Percentiles rank a stretch among this genome's conserved stretches.
These are phyloP conservation scores for Spathaspora sp. DNA, from an alignment of 805 yeast species.

Conservation along the genomic window DNA sequence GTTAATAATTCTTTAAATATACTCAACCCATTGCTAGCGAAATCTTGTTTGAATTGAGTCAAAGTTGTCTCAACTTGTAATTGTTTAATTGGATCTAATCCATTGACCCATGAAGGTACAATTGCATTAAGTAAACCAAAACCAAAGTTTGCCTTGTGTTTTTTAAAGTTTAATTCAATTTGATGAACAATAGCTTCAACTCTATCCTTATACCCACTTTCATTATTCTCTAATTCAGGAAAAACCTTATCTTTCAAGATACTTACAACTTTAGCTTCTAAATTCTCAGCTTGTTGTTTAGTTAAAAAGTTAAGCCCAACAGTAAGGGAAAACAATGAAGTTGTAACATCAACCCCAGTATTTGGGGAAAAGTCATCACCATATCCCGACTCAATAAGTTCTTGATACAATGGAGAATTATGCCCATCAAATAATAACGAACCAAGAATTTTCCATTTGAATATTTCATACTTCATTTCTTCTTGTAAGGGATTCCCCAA, in stretches of 20 bases:
- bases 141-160: slow-evolving; percentile 89
- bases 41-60: slow-evolving; percentile 58
- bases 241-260: slow-evolving; percentile 43
- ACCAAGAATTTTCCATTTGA: slow-evolving; percentile 67
- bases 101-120: slow-evolving; percentile 84
- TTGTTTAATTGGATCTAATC: slow-evolving; percentile 67
- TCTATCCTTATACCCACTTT: slow-evolving; percentile 31
- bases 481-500: slow-evolving; percentile 68
- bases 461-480: slow-evolving; percentile 52
- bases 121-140: slow-evolving; percentile 67
- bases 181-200: slow-evolving; percentile 89
- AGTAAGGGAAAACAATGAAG: slow-evolving; percentile 73
- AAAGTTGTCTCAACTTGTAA: slow-evolving; percentile 65
- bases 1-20: slow-evolving; percentile 61
- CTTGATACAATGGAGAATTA: slow-evolving; percentile 83
- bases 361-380: slow-evolving; percentile 87
- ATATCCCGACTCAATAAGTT: slow-evolving; percentile 77
- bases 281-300: slow-evolving; percentile 38
- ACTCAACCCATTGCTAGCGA: slow-evolving; percentile 42
- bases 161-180: slow-evolving; percentile 76
- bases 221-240: slow-evolving; percentile 24
- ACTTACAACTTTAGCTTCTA: slow-evolving; percentile 45
- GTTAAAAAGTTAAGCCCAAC: slow-evolving; percentile 80
- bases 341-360: slow-evolving; percentile 80
- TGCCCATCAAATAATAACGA: slow-evolving; percentile 84